Evolutionary conservation across 495 filamentous ascomycete genomes (phyloP), one percentile per base, ranked within the genome.

Genomic region (Paragyromitra xinjiangensis): DNA sequence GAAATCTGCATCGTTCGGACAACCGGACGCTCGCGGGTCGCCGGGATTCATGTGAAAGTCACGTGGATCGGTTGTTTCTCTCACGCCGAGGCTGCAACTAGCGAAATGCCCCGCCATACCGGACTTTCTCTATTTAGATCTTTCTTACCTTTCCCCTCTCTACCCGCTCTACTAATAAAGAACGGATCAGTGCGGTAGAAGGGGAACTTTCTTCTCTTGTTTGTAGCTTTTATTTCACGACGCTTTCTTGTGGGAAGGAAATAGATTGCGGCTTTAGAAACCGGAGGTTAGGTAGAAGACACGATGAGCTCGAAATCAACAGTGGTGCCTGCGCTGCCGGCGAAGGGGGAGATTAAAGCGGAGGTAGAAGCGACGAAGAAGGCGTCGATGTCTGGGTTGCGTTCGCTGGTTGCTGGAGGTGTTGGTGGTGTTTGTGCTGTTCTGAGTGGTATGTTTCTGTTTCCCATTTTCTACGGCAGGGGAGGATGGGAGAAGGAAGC

Each of bases 341-440:
- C 48, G 42, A 87, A 87, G 66, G 85, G 83, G 22, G 86, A 88
- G 79, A 83, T 88, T 69, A 87, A 87, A 77, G 85, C 83, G 11
- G 86, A 88, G 61, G 64, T 83, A 16, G 86, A 86, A 73, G 85
- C 84, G 59, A 86, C 86, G 6, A 85, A 85, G 51, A 81, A 86
- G 71, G 86, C 83, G 8, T 87, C 84, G 6, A 83, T 86, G 14
- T 85, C 84, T 24, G 83, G 87, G 70, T 73, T 96, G 53, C 92
- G 95, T 48, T 95, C 94, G 19, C 88, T 98, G 42, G 92, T 86
- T 14, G 95, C 95, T 2, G 95, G 96, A 77, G 96, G 93, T 42
- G 95, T 95, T 66, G 95, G 95, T 73, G 96, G 96, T 81, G 86
- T 98, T 40, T 98, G 92, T 85, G 95, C 95, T 37, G 96, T 98